phyloP scores from a whole-genome alignment of 2,329 filamentous ascomycete genomes.

The Amauroascus niger region DNA sequence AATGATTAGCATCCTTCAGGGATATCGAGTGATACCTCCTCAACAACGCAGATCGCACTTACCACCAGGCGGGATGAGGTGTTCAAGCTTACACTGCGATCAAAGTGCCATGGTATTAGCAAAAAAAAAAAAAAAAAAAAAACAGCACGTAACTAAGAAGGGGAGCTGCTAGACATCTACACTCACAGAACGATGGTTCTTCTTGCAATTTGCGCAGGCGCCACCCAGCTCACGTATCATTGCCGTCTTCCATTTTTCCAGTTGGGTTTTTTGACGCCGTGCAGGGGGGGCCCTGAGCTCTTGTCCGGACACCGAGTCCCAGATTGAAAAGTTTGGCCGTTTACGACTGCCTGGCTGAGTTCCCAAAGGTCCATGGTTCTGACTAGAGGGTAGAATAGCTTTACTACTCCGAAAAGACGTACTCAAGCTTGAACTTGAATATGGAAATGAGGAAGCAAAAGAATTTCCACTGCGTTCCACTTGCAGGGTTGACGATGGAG shows the following conservation, averaged over 20 bases:
- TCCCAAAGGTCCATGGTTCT: not conserved
- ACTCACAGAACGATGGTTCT: constrained; percentile 9
- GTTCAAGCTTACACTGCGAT: constrained; percentile 6
- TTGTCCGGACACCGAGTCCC: constrained; percentile 1
- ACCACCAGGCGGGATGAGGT: not conserved
- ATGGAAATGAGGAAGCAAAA: not conserved
- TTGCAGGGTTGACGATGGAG: not conserved
- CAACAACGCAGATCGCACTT: not conserved
- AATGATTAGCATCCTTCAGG: not conserved
- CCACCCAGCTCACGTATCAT: constrained; percentile 3
- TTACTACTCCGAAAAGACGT: not conserved
- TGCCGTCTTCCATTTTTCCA: constrained; percentile 1
- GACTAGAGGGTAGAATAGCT: not conserved
- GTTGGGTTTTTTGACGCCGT: not conserved
- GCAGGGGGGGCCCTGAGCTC: not conserved
- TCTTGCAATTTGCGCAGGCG: constrained; percentile 5
- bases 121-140: not conserved
- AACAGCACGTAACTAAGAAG: not conserved
- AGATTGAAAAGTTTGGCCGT: not conserved
- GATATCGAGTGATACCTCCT: not conserved
- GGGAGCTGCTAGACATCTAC: not conserved
- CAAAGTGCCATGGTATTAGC: not conserved
- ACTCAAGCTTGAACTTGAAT: not conserved
- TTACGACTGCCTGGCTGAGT: not conserved
- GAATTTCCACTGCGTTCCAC: not conserved